Percentiles rank a stretch among this genome's conserved stretches.
Conservation (phyloP, 768 basidiomycete genomes). For the Candolleomyces aberdarensis region DNA sequence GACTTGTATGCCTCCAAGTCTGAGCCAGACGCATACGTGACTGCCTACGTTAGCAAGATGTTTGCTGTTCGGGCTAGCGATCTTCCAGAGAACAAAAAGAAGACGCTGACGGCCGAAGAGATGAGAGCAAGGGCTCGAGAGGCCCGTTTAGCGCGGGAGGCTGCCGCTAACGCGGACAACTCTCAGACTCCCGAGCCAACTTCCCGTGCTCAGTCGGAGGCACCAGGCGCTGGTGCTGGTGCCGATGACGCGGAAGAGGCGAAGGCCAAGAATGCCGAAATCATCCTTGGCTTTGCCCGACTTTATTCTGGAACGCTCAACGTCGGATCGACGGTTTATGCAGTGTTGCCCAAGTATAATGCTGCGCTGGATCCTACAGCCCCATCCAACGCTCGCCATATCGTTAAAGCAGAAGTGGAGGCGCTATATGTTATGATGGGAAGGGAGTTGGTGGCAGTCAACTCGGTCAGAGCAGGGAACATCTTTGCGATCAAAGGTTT, state of each 20-base stretch:
- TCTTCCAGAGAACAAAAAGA: slow-evolving; percentile 84
- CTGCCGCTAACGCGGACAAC: slow-evolving; percentile 14
- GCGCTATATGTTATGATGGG: slow-evolving; percentile 98
- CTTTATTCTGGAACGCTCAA: slow-evolving; percentile 87
- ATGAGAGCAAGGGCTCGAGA: slow-evolving; percentile 66
- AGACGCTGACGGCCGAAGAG: slow-evolving; percentile 75
- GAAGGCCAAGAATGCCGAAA: slow-evolving; percentile 45
- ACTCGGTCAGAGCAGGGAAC: slow-evolving; percentile 85
- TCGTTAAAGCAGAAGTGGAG: slow-evolving; percentile 60
- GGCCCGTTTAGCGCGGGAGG: slow-evolving; percentile 37
- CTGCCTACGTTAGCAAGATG: slow-evolving; percentile 98
- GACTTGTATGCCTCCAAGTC: slow-evolving; percentile 76
- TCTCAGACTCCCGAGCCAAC: slow-evolving; percentile 1
- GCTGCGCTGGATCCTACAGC: slow-evolving; percentile 57
- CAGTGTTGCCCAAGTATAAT: slow-evolving; percentile 87
- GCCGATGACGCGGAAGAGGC: slow-evolving; percentile 16
- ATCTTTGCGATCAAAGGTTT: slow-evolving; percentile 91
- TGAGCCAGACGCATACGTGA: slow-evolving; percentile 53
- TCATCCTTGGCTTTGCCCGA: slow-evolving; percentile 88
- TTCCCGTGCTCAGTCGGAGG: slow-evolving; percentile 2
- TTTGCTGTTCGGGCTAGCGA: slow-evolving; percentile 83
- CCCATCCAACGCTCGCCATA: slow-evolving; percentile 62
- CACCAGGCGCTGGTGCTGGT: neutral
- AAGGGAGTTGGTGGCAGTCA: slow-evolving; percentile 81
- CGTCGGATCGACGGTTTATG: slow-evolving; percentile 60